Conservation (phyloP, 371 early-diverging fungal species). For the Umbelopsis sp. region DNA sequence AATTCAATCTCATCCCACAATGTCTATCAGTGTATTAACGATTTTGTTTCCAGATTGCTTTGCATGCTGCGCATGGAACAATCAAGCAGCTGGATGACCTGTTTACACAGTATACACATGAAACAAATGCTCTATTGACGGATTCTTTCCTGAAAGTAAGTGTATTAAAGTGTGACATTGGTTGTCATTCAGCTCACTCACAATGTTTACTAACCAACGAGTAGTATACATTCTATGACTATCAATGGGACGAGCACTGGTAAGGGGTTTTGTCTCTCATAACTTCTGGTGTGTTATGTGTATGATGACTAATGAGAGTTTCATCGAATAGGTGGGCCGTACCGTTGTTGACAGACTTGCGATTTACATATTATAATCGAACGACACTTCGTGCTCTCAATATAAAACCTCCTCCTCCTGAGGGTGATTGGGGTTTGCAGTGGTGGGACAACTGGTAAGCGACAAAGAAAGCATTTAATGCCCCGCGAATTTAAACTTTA, state of each 20-base stretch:
- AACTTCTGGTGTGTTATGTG: neutral
- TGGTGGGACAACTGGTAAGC: slow-evolving; percentile 20
- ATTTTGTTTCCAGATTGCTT: neutral
- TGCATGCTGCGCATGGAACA: slow-evolving; percentile 11
- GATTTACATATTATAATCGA: slow-evolving; percentile 19
- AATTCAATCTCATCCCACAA: neutral
- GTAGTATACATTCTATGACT: slow-evolving; percentile 20
- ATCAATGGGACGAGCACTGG: slow-evolving; percentile 18
- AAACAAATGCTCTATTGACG: neutral
- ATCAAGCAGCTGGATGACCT: slow-evolving; percentile 12
- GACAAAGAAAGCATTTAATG: neutral
- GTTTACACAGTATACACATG: slow-evolving; percentile 14
- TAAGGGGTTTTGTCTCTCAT: neutral
- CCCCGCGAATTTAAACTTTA: neutral
- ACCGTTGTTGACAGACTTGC: slow-evolving; percentile 18
- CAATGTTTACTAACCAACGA: neutral
- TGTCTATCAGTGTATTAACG: too few species aligned
- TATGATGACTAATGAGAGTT: neutral
- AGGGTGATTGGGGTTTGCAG: slow-evolving; percentile 16
- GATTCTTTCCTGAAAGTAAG: slow-evolving; percentile 19
- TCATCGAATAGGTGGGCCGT: slow-evolving; percentile 17
- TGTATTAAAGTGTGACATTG: too few species aligned
- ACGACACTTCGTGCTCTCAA: slow-evolving; percentile 16
- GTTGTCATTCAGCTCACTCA: neutral
- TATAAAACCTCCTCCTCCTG: slow-evolving; percentile 16